These are phyloP conservation scores for Madurella mycetomatis DNA, from an alignment of 2,329 filamentous ascomycete species.

Conservation along the genomic window DNA sequence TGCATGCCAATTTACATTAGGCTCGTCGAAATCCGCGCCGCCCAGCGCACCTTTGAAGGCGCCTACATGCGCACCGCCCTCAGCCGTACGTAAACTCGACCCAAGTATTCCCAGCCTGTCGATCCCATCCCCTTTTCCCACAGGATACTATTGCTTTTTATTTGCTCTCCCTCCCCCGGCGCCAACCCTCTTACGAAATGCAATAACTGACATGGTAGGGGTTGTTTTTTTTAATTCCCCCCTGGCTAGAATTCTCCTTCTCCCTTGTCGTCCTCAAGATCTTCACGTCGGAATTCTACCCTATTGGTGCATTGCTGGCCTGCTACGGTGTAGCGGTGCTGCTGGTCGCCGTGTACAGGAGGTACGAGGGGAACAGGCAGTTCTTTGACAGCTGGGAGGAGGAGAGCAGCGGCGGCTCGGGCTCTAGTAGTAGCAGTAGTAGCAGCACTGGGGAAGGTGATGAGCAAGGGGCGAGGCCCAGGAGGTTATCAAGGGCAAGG, in stretches of 20 bases:
- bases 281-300: conserved; percentile 94
- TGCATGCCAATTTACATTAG: conserved; percentile 30
- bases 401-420: conserved; percentile 9
- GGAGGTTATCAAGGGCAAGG: not conserved
- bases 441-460: conserved; percentile 18
- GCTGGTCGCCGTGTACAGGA: conserved; percentile 75
- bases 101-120: too few species aligned
- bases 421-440: conserved; percentile 27
- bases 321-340: conserved; percentile 84
- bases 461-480: conserved; percentile 23
- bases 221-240: too few species aligned
- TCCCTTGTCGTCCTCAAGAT: conserved; percentile 92
- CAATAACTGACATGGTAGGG: too few species aligned
- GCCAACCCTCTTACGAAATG: too few species aligned
- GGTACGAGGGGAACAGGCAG: conserved; percentile 88
- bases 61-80: conserved; percentile 94
- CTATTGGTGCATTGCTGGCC: conserved; percentile 92
- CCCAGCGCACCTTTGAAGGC: conserved; percentile 94
- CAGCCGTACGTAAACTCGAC: too few species aligned
- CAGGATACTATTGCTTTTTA: too few species aligned
- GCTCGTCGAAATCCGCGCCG: conserved; percentile 89
- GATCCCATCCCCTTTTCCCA: too few species aligned
- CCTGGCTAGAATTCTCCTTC: conserved; percentile 80
- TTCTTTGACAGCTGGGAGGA: conserved; percentile 63
- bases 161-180: too few species aligned